Conservation (phyloP, 2,329 filamentous ascomycete genomes). For the Pseudogymnoascus sp. region DNA sequence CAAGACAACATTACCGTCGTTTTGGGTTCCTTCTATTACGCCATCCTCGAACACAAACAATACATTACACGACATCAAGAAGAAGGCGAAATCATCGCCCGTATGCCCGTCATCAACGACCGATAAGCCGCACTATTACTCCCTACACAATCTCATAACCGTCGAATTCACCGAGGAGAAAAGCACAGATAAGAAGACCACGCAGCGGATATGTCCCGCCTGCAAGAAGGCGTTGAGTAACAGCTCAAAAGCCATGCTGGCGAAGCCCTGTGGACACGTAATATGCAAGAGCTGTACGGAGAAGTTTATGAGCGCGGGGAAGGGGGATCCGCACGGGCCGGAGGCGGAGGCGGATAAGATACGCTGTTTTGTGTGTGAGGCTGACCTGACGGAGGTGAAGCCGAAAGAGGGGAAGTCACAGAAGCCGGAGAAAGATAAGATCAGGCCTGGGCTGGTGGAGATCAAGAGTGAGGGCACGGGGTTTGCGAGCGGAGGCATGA, state of each 20-base stretch:
- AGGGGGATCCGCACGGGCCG: slow-evolving; percentile 53
- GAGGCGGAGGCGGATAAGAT: slow-evolving; percentile 43
- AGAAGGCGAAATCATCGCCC: slow-evolving; percentile 59
- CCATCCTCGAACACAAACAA: slow-evolving; percentile 56
- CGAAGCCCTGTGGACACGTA: slow-evolving; percentile 86
- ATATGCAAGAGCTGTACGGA: slow-evolving; percentile 77
- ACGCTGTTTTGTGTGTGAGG: slow-evolving; percentile 81
- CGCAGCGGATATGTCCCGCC: slow-evolving; percentile 64
- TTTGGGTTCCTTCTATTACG: slow-evolving; percentile 86
- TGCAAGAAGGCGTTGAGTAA: slow-evolving; percentile 81
- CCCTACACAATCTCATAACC: slow-evolving; percentile 68
- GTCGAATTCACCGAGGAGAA: slow-evolving; percentile 72
- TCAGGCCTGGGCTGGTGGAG: slow-evolving; percentile 67
- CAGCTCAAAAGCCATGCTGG: slow-evolving; percentile 70
- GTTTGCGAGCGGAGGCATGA: slow-evolving; percentile 81
- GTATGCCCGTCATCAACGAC: slow-evolving; percentile 69
- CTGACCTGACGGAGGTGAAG: slow-evolving; percentile 53
- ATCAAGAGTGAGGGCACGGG: slow-evolving; percentile 84
- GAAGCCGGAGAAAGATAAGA: slow-evolving; percentile 49
- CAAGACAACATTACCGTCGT: slow-evolving; percentile 69
- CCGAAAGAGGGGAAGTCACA: slow-evolving; percentile 34
- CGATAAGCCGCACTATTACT: slow-evolving; percentile 63
- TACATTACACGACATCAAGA: slow-evolving; percentile 48
- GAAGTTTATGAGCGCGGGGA: slow-evolving; percentile 66
- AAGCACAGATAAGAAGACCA: slow-evolving; percentile 39